Base-by-base conservation (phyloP, 352 stramenopile genomes). In the Lagenidium sp. region DNA sequence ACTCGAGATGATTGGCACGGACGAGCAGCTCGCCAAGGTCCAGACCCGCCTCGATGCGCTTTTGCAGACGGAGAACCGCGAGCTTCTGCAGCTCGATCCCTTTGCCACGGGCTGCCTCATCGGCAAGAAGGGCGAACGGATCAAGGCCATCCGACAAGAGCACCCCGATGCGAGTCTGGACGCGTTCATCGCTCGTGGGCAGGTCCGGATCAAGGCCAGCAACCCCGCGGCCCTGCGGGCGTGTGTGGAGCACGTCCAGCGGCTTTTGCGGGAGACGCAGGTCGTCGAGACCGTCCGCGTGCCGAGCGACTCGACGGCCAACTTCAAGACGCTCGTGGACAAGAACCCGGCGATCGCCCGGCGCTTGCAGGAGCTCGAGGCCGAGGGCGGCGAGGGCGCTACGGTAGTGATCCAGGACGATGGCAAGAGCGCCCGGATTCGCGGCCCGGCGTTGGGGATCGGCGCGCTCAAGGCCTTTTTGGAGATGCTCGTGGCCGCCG, bases 61-160 rank as follows among this genome's bases (percentile, higher is more conserved):
- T 28, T 50, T 90, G 41, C 72, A 87, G 57, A 87, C 72, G n/a
- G 57, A 81, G 44, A 71, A 86, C 47, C 74, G 75, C n/a, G 63
- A 82, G n/a, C 48, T 90, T 10, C 38, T 90, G 42, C 68, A 85
- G 36, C 52, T 90, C 6, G 78, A 90, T 50, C 60, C 74, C 10
- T 87, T 90, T 41, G 63, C 78, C 2, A 74, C 67, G 2, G 68
- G 68, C 1, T 86, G 75, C 28, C 53, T 90, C 40, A 90, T 90
- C 19, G 78, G 78, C 7, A 84, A 83, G 34, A 90, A 90, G 55
- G 78, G 78, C 24, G 78, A 90, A 41, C 71, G 75, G 29, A 90
- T 90, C 39, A 86, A 86, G 34, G 34, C 72, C 12, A 52, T 90
- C 44, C 78, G 78, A 20, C 54, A 65, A 41, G 64, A 57, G 29